A percentile compares a stretch with the other conserved stretches of the same genome.
Conservation (phyloP, 192 early-diverging fungal species). For the Backusella mclennaniae region DNA sequence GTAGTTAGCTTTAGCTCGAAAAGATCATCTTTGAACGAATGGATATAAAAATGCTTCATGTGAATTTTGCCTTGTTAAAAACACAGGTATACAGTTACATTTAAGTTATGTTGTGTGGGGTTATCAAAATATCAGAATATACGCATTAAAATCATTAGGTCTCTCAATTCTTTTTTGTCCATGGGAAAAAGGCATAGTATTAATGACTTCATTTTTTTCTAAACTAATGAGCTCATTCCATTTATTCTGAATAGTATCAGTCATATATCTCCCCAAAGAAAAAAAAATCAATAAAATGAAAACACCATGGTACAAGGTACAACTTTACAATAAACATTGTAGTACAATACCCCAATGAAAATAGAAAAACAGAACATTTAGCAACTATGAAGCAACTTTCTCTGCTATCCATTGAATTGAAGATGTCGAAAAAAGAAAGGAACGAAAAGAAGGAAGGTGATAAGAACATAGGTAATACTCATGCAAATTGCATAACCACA, state of each 20-base stretch:
- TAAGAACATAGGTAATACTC: neutral
- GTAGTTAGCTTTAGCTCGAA: neutral
- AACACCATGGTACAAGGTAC: neutral
- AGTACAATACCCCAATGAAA: neutral
- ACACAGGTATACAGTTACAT: neutral
- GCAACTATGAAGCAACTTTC: neutral
- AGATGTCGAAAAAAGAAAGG: neutral
- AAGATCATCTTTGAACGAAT: neutral
- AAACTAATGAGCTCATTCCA: neutral
- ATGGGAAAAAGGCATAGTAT: neutral
- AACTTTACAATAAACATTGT: neutral
- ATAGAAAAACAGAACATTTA: neutral
- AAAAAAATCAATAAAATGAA: neutral
- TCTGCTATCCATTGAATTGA: neutral
- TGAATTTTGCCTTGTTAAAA: neutral
- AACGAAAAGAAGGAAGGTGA: neutral
- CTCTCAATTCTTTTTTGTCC: constrained; percentile 2
- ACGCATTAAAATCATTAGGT: neutral
- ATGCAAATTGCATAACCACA: neutral
- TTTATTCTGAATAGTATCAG: neutral
- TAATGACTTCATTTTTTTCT: neutral
- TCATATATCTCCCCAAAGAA: neutral
- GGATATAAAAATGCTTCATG: neutral
- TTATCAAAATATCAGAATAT: neutral
- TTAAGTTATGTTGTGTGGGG: neutral